Conservation (phyloP, 176 grass and related monocot genomes). For the Juncus effusus region DNA sequence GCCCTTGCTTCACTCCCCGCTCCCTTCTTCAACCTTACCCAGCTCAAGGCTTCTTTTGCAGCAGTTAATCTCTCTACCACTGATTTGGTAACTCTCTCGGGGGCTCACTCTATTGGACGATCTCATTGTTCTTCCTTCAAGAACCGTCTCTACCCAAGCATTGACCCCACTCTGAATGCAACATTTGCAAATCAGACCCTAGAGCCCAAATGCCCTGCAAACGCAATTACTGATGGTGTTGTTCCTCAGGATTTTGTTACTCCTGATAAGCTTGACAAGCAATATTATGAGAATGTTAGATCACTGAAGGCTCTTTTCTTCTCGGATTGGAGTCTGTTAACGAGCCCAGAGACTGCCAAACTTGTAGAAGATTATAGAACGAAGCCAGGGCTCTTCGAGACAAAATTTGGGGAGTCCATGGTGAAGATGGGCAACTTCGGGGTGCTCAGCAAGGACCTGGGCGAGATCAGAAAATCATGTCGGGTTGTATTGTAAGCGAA, state of each 20-base stretch:
- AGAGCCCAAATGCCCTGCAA: conserved; percentile 15
- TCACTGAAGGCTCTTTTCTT: conserved; percentile 34
- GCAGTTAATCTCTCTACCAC: conserved; percentile 39
- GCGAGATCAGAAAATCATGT: no score
- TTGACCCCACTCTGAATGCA: conserved; percentile 6
- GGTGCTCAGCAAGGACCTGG: conserved; percentile 13
- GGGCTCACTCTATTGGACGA: conserved; percentile 51
- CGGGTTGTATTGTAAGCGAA: not conserved
- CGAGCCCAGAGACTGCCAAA: conserved; percentile 35
- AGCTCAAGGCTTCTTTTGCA: conserved; percentile 38
- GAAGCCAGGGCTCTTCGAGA: conserved; percentile 23
- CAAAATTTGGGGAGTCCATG: conserved; percentile 49
- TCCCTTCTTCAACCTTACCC: conserved; percentile 35
- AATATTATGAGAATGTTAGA: conserved; percentile 53
- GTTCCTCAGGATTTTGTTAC: conserved; percentile 38
- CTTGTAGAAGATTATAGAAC: conserved; percentile 40
- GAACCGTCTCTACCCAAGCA: conserved; percentile 15
- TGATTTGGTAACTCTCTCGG: conserved; percentile 64
- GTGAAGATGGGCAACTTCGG: conserved; percentile 61
- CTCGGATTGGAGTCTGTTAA: conserved; percentile 41
- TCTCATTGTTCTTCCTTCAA: conserved; percentile 62
- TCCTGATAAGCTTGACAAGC: conserved; percentile 34
- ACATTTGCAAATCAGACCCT: not conserved
- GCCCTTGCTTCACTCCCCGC: conserved; percentile 32
- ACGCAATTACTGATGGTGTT: conserved; percentile 29